Conservation (phyloP, 495 filamentous ascomycete genomes). For the Staphylotrichum longicolle region DNA sequence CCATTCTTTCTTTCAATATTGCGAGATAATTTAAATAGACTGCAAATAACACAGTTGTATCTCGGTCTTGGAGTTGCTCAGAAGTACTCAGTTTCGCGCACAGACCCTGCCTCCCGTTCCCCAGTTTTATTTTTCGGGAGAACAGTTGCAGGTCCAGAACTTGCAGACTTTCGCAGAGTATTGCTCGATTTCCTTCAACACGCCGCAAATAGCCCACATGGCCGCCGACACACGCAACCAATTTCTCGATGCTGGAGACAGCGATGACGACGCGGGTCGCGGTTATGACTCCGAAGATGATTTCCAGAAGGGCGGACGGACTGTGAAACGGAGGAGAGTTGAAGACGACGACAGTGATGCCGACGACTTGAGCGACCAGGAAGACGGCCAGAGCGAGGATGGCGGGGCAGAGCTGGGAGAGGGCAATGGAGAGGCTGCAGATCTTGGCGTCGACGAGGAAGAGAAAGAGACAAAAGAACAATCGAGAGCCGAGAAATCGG, state of each 20-base stretch:
- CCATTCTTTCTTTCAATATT: no score
- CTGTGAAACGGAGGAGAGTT: constrained; percentile 65
- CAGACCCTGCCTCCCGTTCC: no score
- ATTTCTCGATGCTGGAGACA: constrained; percentile 66
- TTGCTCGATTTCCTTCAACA: neutral
- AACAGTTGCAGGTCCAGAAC: neutral
- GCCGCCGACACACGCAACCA: constrained; percentile 68
- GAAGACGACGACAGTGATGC: constrained; percentile 44
- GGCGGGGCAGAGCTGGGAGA: constrained; percentile 1
- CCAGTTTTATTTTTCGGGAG: constrained; percentile 7
- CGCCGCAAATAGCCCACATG: constrained; percentile 44
- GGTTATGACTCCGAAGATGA: constrained; percentile 72
- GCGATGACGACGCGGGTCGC: constrained; percentile 62
- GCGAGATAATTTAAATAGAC: no score
- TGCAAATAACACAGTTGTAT: no score
- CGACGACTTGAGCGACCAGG: constrained; percentile 34
- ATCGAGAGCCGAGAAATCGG: constrained; percentile 26
- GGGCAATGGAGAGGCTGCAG: neutral
- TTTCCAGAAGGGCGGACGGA: constrained; percentile 60
- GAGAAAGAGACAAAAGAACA: constrained; percentile 25
- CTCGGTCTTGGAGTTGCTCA: no score
- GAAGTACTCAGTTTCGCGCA: no score
- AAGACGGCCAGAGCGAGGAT: constrained; percentile 27
- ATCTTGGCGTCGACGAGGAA: neutral
- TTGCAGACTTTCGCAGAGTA: no score